Evolutionary conservation across 2,329 filamentous ascomycete species (phyloP).

Genomic region (Colletotrichum sp.): DNA sequence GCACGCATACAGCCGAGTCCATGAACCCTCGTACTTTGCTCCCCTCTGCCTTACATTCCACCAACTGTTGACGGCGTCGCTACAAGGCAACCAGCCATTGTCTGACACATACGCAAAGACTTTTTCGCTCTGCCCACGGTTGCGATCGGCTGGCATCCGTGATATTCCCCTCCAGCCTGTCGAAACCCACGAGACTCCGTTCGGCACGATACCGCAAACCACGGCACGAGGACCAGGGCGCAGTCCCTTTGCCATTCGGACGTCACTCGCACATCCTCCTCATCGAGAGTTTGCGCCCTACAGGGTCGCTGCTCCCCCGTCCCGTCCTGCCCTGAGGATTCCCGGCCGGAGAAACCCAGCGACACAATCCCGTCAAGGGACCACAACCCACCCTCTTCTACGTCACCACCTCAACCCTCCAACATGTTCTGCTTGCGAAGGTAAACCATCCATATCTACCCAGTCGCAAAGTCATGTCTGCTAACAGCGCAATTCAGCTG

Average conservation of each 20-base stretch:
- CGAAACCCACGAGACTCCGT: background rate
- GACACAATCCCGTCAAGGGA: background rate
- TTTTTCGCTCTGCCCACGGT: background rate
- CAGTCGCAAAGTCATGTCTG: slow-evolving; percentile 1
- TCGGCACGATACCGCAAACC: background rate
- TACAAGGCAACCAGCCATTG: background rate
- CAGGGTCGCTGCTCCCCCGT: background rate
- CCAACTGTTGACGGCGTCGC: background rate
- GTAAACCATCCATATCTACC: slow-evolving; percentile 35
- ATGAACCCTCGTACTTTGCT: background rate
- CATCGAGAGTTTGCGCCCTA: background rate
- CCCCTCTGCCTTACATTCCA: background rate
- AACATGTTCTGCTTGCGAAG: slow-evolving; percentile 68
- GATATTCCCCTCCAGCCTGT: background rate
- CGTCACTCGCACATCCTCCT: background rate
- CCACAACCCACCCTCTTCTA: background rate
- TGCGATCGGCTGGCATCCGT: background rate
- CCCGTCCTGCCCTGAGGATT: background rate
- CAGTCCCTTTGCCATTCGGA: background rate
- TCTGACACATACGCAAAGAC: background rate
- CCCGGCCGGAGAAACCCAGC: background rate
- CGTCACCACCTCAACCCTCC: background rate
- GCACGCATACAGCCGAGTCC: background rate
- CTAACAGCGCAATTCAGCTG: slow-evolving; percentile 57
- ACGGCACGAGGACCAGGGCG: background rate